Evolutionary conservation across 1,284 basidiomycete genomes (phyloP).

Genomic region (Cerrena zonata): DNA sequence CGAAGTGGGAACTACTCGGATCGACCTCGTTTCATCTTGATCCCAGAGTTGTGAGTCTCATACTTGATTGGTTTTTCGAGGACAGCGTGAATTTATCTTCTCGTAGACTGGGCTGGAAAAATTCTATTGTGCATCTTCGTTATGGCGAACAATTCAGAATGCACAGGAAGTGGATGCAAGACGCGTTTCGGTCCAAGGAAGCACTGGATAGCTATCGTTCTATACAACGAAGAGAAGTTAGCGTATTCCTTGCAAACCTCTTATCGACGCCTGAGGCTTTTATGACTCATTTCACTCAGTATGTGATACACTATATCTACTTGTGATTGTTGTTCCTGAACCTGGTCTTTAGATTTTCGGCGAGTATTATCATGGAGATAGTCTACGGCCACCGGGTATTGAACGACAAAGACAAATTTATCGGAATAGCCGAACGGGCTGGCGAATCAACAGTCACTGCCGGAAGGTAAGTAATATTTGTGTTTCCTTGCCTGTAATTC

Average conservation of each 20-base stretch:
- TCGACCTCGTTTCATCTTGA: slow-evolving; percentile 11
- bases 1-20: slow-evolving; percentile 14
- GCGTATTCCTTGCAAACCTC: slow-evolving; percentile 16
- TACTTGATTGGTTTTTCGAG: too few relatives aligned
- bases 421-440: slow-evolving; percentile 38
- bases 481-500: neutral
- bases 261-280: slow-evolving; percentile 18
- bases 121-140: slow-evolving; percentile 5
- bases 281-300: slow-evolving; percentile 17
- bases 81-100: too few relatives aligned
- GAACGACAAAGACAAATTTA: slow-evolving; percentile 19
- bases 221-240: slow-evolving; percentile 15
- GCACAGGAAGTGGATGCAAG: slow-evolving; percentile 21
- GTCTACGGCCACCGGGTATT: slow-evolving; percentile 21
- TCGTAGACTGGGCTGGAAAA: slow-evolving; percentile 14
- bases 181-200: slow-evolving; percentile 14
- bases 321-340: neutral
- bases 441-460: slow-evolving; percentile 18
- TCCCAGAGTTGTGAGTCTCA: slow-evolving; percentile 11
- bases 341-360: slow-evolving; percentile 14
- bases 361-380: too few relatives aligned
- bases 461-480: slow-evolving; percentile 11
- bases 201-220: slow-evolving; percentile 12
- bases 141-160: slow-evolving; percentile 21
- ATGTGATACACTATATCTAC: neutral